Evolutionary conservation across 2,329 filamentous ascomycete genomes (phyloP).

Genomic region (Biscogniauxia mediterranea): DNA sequence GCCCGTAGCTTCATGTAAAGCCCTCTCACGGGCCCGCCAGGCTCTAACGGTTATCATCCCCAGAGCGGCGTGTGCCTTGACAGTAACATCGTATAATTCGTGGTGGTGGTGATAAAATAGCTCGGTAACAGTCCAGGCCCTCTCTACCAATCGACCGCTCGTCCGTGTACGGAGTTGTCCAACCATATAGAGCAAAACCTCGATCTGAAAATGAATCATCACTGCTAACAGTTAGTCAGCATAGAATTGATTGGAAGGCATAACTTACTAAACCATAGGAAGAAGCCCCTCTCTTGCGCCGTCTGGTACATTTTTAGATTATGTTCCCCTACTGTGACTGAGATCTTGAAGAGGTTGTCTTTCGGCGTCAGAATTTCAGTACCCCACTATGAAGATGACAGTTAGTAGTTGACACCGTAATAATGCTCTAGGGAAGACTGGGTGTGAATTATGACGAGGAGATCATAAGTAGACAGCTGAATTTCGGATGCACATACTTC

Average conservation of each 20-base stretch:
- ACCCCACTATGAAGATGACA: conserved; percentile 36
- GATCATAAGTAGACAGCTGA: background rate
- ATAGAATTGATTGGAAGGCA: background rate
- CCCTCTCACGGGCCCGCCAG: conserved; percentile 50
- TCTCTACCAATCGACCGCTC: conserved; percentile 49
- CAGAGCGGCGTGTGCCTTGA: conserved; percentile 44
- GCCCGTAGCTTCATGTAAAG: conserved; percentile 37
- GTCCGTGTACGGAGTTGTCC: conserved; percentile 52
- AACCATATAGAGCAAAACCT: conserved; percentile 54
- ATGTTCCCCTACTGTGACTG: conserved; percentile 48
- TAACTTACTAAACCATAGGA: conserved; percentile 53
- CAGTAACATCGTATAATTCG: conserved; percentile 49
- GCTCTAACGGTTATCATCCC: conserved; percentile 50
- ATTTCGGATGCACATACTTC: conserved; percentile 23
- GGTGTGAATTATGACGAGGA: background rate
- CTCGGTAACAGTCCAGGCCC: conserved; percentile 50
- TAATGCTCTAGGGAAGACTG: background rate
- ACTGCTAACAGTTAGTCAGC: conserved; percentile 21
- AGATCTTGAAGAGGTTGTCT: conserved; percentile 56
- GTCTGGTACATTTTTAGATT: conserved; percentile 44
- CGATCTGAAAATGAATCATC: conserved; percentile 51
- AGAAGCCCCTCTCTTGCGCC: conserved; percentile 42
- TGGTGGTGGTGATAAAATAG: conserved; percentile 47
- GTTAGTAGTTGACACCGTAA: conserved; percentile 2
- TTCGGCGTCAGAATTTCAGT: conserved; percentile 48